phyloP scores from a whole-genome alignment of 257 asterid species.

The Leptodermis oblonga region DNA sequence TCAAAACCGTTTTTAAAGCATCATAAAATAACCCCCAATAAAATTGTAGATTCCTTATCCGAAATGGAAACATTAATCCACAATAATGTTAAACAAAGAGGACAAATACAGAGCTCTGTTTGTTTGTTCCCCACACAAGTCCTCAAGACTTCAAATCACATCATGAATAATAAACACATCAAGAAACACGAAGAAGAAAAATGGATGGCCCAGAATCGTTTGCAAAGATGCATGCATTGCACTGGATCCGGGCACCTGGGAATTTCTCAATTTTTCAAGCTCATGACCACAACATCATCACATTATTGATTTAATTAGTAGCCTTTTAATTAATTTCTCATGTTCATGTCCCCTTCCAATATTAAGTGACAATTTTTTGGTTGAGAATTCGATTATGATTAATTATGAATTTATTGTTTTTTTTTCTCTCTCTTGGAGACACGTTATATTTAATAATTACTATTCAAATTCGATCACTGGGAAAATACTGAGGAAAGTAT shows the following conservation, averaged over 20 bases:
- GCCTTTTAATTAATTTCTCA: background rate
- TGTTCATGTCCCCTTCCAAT: background rate
- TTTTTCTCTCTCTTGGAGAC: no score
- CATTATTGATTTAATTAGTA: background rate
- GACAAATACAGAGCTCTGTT: background rate
- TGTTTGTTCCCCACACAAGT: constrained; percentile 2
- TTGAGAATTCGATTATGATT: no score
- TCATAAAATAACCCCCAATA: no score
- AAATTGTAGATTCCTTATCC: background rate
- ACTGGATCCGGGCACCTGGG: background rate
- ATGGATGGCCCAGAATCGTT: background rate
- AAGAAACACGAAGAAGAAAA: background rate
- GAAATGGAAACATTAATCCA: constrained; percentile 4
- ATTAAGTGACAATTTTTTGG: no score
- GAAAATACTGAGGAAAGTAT: no score
- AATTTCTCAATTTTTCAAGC: no score
- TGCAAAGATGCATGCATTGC: background rate
- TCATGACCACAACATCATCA: background rate
- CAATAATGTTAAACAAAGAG: background rate
- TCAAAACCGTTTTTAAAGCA: no score
- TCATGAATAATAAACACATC: background rate
- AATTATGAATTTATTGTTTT: no score
- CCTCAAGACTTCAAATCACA: background rate
- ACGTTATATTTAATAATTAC: no score
- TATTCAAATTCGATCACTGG: no score